Evolutionary conservation across 306 rosid species (phyloP).

Genomic region (Prinsepia uniflora): DNA sequence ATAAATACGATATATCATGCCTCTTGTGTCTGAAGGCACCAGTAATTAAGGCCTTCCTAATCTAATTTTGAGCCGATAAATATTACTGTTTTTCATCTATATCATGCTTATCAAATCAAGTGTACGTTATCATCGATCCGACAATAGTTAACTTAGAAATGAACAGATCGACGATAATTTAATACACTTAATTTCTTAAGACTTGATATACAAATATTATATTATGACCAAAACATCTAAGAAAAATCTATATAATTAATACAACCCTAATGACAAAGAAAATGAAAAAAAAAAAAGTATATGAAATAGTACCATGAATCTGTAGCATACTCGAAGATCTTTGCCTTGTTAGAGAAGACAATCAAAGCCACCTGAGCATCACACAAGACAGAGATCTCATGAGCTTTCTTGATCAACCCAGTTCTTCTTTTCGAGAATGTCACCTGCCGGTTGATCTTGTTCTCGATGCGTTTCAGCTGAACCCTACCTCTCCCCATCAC

Average conservation of each 20-base stretch:
- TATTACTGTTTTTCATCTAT: no score
- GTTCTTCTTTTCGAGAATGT: constrained; percentile 86
- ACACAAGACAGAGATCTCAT: constrained; percentile 91
- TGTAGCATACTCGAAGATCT: constrained; percentile 82
- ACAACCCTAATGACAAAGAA: background rate
- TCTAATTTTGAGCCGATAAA: background rate
- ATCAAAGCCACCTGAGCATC: constrained; percentile 95
- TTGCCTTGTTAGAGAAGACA: constrained; percentile 84
- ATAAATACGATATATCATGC: no score
- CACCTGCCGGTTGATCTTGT: constrained; percentile 86
- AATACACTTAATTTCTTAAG: no score
- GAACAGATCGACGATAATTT: no score
- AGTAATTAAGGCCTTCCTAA: background rate
- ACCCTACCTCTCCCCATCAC: constrained; percentile 94
- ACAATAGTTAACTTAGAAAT: no score
- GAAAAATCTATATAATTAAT: background rate
- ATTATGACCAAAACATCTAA: no score
- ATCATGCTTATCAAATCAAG: no score
- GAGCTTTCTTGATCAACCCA: constrained; percentile 81
- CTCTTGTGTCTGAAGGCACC: background rate
- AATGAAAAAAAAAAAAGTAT: background rate
- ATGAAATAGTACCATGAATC: constrained; percentile 54
- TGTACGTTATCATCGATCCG: no score
- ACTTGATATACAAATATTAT: no score
- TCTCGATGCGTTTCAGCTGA: constrained; percentile 78